These are phyloP conservation scores for Dactylellina cionopaga DNA, from an alignment of 2,329 filamentous ascomycete species.

Conservation along the genomic window DNA sequence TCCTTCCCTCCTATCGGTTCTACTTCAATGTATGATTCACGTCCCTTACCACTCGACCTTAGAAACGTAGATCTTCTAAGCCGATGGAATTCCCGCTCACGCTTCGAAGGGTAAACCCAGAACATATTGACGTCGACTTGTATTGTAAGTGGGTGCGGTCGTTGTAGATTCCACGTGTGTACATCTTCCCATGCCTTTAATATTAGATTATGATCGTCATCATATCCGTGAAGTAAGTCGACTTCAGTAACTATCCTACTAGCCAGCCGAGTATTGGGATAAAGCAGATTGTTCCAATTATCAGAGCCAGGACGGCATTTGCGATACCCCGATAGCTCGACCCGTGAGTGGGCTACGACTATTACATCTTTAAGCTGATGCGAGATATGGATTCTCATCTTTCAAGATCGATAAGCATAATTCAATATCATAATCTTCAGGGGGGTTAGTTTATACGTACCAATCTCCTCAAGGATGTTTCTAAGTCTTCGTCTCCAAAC, in stretches of 20 bases:
- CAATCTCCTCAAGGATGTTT: background rate
- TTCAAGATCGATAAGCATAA: background rate
- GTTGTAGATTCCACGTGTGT: background rate
- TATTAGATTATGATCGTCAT: background rate
- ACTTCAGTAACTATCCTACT: background rate
- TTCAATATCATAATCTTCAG: background rate
- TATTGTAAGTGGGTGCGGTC: background rate
- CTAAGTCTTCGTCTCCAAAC: background rate
- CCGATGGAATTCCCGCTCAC: background rate
- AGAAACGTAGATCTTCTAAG: background rate
- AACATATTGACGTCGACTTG: background rate
- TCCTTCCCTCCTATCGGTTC: background rate
- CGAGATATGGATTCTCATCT: background rate
- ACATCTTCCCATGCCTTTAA: background rate
- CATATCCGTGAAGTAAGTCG: no score
- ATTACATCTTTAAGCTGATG: background rate
- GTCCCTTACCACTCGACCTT: background rate
- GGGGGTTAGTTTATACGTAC: background rate
- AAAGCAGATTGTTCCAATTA: background rate
- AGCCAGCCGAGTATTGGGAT: background rate
- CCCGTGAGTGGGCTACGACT: background rate
- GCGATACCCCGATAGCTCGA: background rate
- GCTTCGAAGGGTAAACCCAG: background rate
- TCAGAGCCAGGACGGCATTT: background rate
- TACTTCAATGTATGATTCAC: background rate